Conservation (phyloP, 495 filamentous ascomycete genomes). For the Stereocaulon alpinum region DNA sequence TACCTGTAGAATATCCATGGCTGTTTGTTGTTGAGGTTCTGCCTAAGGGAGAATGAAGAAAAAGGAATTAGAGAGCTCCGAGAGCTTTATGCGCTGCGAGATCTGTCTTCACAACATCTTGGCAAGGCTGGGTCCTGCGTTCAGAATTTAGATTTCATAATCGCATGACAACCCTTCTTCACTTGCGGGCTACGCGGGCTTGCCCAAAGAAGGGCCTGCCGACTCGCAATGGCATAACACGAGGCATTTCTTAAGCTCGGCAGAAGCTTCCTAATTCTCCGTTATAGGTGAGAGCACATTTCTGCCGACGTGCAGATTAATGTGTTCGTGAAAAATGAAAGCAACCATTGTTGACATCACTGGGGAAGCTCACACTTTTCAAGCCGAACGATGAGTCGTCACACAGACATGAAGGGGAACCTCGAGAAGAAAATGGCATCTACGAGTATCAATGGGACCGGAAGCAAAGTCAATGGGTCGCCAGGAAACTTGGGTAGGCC, state of each 20-base stretch:
- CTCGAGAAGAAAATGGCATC: slow-evolving; percentile 7
- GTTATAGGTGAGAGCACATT: no score
- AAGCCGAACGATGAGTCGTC: background rate
- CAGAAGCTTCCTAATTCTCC: no score
- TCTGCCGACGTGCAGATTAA: no score
- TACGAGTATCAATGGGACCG: background rate
- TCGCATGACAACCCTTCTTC: background rate
- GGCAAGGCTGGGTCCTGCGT: background rate
- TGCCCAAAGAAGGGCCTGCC: no score
- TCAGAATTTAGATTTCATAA: background rate
- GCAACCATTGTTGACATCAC: no score
- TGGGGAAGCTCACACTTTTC: no score
- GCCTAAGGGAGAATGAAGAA: background rate
- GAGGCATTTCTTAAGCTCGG: no score
- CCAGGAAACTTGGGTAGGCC: background rate
- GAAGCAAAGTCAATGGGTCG: background rate
- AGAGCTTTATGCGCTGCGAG: background rate
- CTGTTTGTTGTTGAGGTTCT: background rate
- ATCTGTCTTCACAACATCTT: background rate
- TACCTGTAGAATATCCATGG: slow-evolving; percentile 20
- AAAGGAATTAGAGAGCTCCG: background rate
- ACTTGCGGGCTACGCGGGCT: no score
- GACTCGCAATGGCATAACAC: no score
- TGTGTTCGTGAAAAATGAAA: no score
- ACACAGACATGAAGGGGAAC: background rate